phyloP scores from a whole-genome alignment of 129 eudicot genomes.

The Saussurea involucrata region DNA sequence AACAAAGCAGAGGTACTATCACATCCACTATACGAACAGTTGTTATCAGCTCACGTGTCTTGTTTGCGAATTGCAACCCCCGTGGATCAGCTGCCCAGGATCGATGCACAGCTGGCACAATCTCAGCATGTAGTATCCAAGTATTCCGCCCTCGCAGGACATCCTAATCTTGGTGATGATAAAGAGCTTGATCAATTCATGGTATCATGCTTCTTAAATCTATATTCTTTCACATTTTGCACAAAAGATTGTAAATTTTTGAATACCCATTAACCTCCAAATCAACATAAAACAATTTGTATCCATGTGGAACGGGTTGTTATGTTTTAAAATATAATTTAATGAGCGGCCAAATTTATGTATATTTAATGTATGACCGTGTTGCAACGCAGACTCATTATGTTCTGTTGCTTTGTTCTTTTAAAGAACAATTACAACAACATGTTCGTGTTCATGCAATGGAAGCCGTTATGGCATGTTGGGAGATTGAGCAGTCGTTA shows the following conservation, averaged over 20 bases:
- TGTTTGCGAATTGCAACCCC: slow-evolving; percentile 83
- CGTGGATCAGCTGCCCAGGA: slow-evolving; percentile 85
- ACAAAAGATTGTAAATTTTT: background rate
- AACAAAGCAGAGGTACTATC: slow-evolving; percentile 58
- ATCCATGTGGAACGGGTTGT: too few relatives aligned
- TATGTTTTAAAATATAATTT: background rate
- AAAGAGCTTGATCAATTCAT: slow-evolving; percentile 89
- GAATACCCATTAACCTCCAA: too few relatives aligned
- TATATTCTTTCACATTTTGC: background rate
- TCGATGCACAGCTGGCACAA: slow-evolving; percentile 84
- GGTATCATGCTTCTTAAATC: slow-evolving; percentile 32
- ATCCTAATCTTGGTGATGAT: slow-evolving; percentile 48
- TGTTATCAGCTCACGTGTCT: slow-evolving; percentile 77
- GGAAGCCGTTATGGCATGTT: slow-evolving; percentile 98
- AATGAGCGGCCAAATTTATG: background rate
- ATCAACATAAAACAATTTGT: too few relatives aligned
- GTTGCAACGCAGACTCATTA: slow-evolving; percentile 69
- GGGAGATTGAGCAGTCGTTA: slow-evolving; percentile 89
- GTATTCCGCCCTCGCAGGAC: slow-evolving; percentile 47
- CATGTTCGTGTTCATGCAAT: slow-evolving; percentile 94
- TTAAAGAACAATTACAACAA: slow-evolving; percentile 86
- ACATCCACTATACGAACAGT: slow-evolving; percentile 76
- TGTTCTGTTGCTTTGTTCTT: slow-evolving; percentile 78
- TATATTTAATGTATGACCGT: background rate
- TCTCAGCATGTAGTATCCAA: slow-evolving; percentile 76